Evolutionary conservation across 2,329 filamentous ascomycete species (phyloP).

Genomic region (Colletotrichum sp.): DNA sequence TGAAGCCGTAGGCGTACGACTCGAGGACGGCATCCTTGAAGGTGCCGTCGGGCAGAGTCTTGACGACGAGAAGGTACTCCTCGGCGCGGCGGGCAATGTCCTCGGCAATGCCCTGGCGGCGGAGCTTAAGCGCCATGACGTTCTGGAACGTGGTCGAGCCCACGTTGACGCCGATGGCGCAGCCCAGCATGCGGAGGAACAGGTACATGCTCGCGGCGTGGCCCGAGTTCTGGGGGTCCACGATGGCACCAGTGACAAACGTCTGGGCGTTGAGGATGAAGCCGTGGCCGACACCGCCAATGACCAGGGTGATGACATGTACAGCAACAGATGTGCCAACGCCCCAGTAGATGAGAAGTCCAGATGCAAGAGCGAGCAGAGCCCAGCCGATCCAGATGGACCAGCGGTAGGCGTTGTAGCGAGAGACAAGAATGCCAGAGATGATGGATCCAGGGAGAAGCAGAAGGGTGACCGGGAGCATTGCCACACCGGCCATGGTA

Average conservation of each 20-base stretch:
- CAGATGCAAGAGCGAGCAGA: slow-evolving; percentile 12
- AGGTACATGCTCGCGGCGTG: slow-evolving; percentile 23
- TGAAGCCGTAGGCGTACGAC: slow-evolving; percentile 19
- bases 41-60: slow-evolving; percentile 11
- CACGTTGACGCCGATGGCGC: slow-evolving; percentile 24
- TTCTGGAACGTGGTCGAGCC: slow-evolving; percentile 25
- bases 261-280: slow-evolving; percentile 26
- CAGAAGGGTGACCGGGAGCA: slow-evolving; percentile 36
- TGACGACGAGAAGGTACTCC: slow-evolving; percentile 13
- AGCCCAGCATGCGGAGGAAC: slow-evolving; percentile 23
- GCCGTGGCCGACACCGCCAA: slow-evolving; percentile 24
- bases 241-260: slow-evolving; percentile 25
- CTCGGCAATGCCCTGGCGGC: slow-evolving; percentile 7
- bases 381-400: slow-evolving; percentile 42
- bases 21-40: slow-evolving; percentile 16
- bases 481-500: slow-evolving; percentile 36
- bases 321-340: slow-evolving; percentile 12
- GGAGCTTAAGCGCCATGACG: slow-evolving; percentile 23
- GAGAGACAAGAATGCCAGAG: slow-evolving; percentile 32
- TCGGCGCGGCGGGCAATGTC: slow-evolving; percentile 18
- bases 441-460: slow-evolving; percentile 37
- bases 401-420: slow-evolving; percentile 39
- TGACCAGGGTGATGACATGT: slow-evolving; percentile 19
- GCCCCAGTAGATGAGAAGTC: slow-evolving; percentile 23
- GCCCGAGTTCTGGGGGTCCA: slow-evolving; percentile 16